These are phyloP conservation scores for Sclerospora graminicola DNA, from an alignment of 352 stramenopile species.

Conservation along the genomic window DNA sequence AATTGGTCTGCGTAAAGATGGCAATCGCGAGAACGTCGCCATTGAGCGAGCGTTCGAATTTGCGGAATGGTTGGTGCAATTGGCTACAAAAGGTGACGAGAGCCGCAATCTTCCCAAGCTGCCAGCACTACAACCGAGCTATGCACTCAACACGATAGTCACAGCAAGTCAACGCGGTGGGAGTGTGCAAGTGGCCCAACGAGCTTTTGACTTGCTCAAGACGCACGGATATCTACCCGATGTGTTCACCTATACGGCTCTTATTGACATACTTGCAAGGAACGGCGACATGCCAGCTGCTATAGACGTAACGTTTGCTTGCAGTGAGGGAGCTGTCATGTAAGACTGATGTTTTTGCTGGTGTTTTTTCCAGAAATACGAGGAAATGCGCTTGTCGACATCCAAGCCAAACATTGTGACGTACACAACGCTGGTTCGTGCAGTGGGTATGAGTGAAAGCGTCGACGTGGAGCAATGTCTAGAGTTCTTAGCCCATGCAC, in stretches of 20 bases:
- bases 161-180: slow-evolving; percentile 60
- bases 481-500: slow-evolving; percentile 35
- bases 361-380: slow-evolving; percentile 29
- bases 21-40: slow-evolving; percentile 33
- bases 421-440: slow-evolving; percentile 58
- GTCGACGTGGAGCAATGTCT: slow-evolving; percentile 30
- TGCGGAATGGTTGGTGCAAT: slow-evolving; percentile 56
- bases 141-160: slow-evolving; percentile 72
- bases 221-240: slow-evolving; percentile 51
- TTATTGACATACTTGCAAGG: slow-evolving; percentile 64
- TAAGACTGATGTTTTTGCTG: neutral
- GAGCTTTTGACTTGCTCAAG: slow-evolving; percentile 44
- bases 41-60: slow-evolving; percentile 60
- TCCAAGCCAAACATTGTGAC: slow-evolving; percentile 69
- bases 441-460: slow-evolving; percentile 27
- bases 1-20: slow-evolving; percentile 45
- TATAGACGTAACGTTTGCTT: slow-evolving; percentile 24
- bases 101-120: slow-evolving; percentile 30
- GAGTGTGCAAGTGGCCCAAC: slow-evolving; percentile 40
- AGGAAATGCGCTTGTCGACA: slow-evolving; percentile 46
- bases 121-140: slow-evolving; percentile 41
- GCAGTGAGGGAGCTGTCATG: neutral
- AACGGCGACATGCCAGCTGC: slow-evolving; percentile 33
- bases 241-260: slow-evolving; percentile 73
- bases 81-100: slow-evolving; percentile 34